phyloP scores from a whole-genome alignment of 139 green algal genomes.

The Tetratostichococcus sp. region DNA sequence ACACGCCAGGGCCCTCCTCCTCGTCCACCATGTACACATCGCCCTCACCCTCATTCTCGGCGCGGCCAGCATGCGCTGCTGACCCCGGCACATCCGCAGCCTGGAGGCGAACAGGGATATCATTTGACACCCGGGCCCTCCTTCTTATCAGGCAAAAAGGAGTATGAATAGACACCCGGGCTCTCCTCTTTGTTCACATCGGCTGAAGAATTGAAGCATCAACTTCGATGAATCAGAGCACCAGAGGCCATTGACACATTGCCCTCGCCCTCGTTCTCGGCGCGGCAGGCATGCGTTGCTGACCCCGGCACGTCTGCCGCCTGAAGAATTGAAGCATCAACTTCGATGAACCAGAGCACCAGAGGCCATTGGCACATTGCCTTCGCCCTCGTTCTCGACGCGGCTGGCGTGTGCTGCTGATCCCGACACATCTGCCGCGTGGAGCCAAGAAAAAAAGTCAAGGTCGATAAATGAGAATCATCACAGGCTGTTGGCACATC shows the following conservation, averaged over 20 bases:
- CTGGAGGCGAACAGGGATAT: background rate
- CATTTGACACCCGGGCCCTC: no score
- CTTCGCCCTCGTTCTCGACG: constrained; percentile 11
- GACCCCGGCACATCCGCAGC: background rate
- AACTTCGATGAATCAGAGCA: no score
- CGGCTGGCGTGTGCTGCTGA: background rate
- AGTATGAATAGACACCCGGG: no score
- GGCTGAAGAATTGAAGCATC: no score
- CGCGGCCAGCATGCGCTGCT: background rate
- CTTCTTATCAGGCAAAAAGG: no score
- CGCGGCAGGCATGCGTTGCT: background rate
- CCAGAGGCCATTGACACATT: constrained; percentile 69
- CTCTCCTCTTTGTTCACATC: no score
- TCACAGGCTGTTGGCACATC: no score
- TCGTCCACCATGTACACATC: constrained; percentile 66
- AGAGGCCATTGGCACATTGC: constrained; percentile 64
- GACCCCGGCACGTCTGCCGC: background rate
- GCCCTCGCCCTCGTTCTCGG: constrained; percentile 15
- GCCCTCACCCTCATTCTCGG: constrained; percentile 14
- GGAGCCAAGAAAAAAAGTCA: no score
- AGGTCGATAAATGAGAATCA: no score
- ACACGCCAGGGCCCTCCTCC: constrained; percentile 30
- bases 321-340: no score
- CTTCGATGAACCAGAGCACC: no score
- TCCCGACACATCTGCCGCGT: no score